A percentile compares a stretch with the other conserved stretches of the same genome.
phyloP scores from a whole-genome alignment of 805 yeast genomes.

The Starmerella floris region DNA sequence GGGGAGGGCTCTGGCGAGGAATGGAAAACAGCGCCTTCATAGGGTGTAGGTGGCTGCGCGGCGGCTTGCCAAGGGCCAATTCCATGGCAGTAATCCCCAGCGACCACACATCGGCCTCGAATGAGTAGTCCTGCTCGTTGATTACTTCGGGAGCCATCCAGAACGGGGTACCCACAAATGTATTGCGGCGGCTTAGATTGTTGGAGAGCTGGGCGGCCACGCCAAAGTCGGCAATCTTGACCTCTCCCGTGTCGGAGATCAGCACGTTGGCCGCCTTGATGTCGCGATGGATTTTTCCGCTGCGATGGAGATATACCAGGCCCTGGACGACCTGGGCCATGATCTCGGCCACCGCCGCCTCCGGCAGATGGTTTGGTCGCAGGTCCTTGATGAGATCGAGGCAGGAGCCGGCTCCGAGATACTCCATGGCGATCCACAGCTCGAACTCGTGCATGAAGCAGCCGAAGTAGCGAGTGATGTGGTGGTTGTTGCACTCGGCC shows the following conservation, averaged over 20 bases:
- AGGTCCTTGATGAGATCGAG: slow-evolving; percentile 41
- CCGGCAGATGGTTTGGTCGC: slow-evolving; percentile 39
- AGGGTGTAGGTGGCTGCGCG: slow-evolving; percentile 40
- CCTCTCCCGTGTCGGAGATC: slow-evolving; percentile 53
- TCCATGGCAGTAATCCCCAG: slow-evolving; percentile 69
- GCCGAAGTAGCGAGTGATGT: slow-evolving; percentile 56
- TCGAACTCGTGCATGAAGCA: slow-evolving; percentile 57
- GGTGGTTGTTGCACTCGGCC: slow-evolving; percentile 48
- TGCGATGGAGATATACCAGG: slow-evolving; percentile 49
- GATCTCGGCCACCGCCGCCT: slow-evolving; percentile 41
- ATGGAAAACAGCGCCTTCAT: slow-evolving; percentile 42
- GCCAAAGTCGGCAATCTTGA: slow-evolving; percentile 90
- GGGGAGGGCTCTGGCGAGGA: slow-evolving; percentile 38
- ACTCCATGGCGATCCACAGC: slow-evolving; percentile 73
- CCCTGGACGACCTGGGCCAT: slow-evolving; percentile 47
- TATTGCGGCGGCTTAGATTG: slow-evolving; percentile 37
- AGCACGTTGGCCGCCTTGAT: slow-evolving; percentile 87
- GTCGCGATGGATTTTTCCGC: slow-evolving; percentile 76
- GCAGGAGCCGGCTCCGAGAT: slow-evolving; percentile 64
- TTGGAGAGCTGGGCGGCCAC: slow-evolving; percentile 72
- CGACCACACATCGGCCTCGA: slow-evolving; percentile 68
- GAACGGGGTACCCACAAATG: slow-evolving; percentile 43
- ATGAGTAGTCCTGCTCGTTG: slow-evolving; percentile 64
- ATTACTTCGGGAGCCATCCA: slow-evolving; percentile 99
- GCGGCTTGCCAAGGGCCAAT: slow-evolving; percentile 59